Percentiles rank a stretch among this genome's conserved stretches.
Conservation (phyloP, 257 asterid genomes). For the Leonotis leonurus region DNA sequence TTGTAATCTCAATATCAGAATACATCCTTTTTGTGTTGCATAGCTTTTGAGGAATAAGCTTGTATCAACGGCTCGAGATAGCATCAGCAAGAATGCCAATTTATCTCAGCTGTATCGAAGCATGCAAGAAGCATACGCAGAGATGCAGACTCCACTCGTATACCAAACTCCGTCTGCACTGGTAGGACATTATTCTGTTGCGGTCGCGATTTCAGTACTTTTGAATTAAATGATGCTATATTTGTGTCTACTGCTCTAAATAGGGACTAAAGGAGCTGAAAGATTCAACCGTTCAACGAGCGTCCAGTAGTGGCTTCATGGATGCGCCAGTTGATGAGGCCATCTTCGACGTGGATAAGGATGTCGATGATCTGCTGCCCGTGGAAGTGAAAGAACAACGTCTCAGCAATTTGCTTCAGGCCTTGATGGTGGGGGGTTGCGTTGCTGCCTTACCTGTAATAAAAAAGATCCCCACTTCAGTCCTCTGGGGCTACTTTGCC, state of each 20-base stretch:
- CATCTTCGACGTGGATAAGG: slow-evolving; percentile 81
- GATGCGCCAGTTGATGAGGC: slow-evolving; percentile 79
- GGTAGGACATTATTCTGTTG: slow-evolving; percentile 48
- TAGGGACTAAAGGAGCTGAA: slow-evolving; percentile 90
- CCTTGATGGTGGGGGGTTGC: slow-evolving; percentile 71
- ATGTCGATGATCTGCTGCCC: slow-evolving; percentile 82
- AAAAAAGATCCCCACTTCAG: slow-evolving; percentile 85
- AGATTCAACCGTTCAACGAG: slow-evolving; percentile 67
- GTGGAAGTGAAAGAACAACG: slow-evolving; percentile 96
- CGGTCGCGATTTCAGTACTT: background rate
- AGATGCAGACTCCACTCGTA: slow-evolving; percentile 91
- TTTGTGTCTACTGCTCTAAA: slow-evolving; percentile 2
- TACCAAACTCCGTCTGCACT: slow-evolving; percentile 67
- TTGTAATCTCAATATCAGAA: background rate
- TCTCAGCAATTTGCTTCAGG: slow-evolving; percentile 85
- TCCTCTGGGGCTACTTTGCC: slow-evolving; percentile 98
- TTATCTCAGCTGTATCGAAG: slow-evolving; percentile 68
- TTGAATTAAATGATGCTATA: background rate
- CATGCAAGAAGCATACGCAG: slow-evolving; percentile 78
- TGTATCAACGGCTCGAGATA: slow-evolving; percentile 67
- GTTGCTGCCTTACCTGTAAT: slow-evolving; percentile 92
- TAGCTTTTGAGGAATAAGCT: slow-evolving; percentile 92
- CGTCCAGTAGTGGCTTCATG: slow-evolving; percentile 64
- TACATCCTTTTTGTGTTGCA: slow-evolving; percentile 6
- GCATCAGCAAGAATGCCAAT: slow-evolving; percentile 58